Evolutionary conservation across 345 rosid genomes (phyloP).

Genomic region (Jatropha curcas): DNA sequence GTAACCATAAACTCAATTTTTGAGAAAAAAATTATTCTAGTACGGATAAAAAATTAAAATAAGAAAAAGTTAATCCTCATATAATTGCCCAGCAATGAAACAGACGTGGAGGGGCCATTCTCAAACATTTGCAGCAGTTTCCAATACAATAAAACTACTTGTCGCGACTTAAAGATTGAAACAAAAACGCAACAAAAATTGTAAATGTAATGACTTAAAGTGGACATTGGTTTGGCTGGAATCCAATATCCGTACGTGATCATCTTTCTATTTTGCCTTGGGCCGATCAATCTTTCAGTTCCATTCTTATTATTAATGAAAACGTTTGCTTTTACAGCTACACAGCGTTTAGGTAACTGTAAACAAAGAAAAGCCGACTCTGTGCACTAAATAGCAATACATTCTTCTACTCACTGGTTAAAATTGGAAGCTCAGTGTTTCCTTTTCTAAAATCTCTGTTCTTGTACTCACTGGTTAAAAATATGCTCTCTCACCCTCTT

Average conservation of each 20-base stretch:
- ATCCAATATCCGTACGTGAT: not conserved
- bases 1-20: too few relatives aligned
- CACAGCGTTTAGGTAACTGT: not conserved
- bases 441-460: too few relatives aligned
- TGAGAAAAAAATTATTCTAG: too few relatives aligned
- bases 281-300: not conserved
- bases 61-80: too few relatives aligned
- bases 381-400: not conserved
- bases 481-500: too few relatives aligned
- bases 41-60: too few relatives aligned
- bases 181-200: not conserved
- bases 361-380: not conserved
- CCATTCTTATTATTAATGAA: not conserved
- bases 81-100: too few relatives aligned
- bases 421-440: too few relatives aligned
- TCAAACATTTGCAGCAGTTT: too few relatives aligned
- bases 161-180: not conserved
- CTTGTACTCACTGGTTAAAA: not conserved
- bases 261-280: not conserved
- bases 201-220: not conserved
- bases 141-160: too few relatives aligned
- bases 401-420: constrained; percentile 5
- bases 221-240: not conserved
- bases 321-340: not conserved
- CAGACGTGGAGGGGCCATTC: too few relatives aligned